phyloP scores from a whole-genome alignment of 495 filamentous ascomycete genomes.

The Daldinia bambusicola region DNA sequence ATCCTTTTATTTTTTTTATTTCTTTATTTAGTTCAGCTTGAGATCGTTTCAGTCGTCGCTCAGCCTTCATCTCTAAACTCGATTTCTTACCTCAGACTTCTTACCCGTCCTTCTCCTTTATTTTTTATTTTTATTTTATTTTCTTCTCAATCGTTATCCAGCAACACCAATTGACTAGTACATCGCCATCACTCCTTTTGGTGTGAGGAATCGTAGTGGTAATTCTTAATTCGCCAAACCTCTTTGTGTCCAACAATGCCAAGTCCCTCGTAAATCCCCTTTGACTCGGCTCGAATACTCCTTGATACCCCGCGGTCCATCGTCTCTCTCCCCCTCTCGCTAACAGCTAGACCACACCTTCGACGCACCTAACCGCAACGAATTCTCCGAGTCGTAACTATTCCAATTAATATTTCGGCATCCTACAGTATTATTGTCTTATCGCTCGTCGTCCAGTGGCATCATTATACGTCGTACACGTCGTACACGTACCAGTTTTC shows the following conservation, averaged over 20 bases:
- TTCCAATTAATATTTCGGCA: conserved; percentile 38
- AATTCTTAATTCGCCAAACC: conserved; percentile 28
- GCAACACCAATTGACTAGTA: conserved; percentile 1
- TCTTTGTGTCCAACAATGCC: conserved; percentile 19
- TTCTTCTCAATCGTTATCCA: conserved; percentile 23
- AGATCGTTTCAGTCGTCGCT: conserved; percentile 5
- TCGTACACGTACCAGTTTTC: conserved; percentile 9
- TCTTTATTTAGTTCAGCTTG: not conserved
- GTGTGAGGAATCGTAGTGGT: conserved; percentile 35
- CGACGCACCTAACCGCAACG: conserved; percentile 18
- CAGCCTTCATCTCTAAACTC: conserved; percentile 8
- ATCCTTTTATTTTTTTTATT: conserved; percentile 15
- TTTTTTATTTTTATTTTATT: not conserved
- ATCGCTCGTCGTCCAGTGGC: conserved; percentile 28
- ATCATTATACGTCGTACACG: conserved; percentile 13
- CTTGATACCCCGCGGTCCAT: conserved; percentile 24
- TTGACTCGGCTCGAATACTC: conserved; percentile 38
- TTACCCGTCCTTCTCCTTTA: too few relatives aligned
- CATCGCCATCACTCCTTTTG: conserved; percentile 18
- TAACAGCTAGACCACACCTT: conserved; percentile 17
- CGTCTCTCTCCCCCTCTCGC: conserved; percentile 16
- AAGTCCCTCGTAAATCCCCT: conserved; percentile 15
- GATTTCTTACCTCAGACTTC: too few relatives aligned
- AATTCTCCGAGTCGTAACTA: conserved; percentile 30
- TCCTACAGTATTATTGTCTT: conserved; percentile 39